Evolutionary conservation across 306 rosid species (phyloP).

Genomic region (Rosa lucieae): DNA sequence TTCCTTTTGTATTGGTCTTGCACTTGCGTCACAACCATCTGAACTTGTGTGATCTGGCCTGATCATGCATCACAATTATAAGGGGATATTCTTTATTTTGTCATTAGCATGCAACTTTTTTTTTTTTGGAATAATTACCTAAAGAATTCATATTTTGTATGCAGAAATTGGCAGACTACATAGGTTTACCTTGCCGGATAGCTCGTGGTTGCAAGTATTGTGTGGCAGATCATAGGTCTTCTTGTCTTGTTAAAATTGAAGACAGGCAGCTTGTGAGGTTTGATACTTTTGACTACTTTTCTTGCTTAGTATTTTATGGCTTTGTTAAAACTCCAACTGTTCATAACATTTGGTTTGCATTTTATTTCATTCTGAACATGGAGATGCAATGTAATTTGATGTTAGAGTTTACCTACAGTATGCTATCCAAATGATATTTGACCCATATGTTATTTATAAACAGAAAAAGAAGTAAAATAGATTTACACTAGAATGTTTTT

Average conservation of each 20-base stretch:
- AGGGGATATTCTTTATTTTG: not conserved
- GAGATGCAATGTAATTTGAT: not conserved
- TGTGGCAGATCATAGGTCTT: constrained; percentile 87
- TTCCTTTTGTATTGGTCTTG: not conserved
- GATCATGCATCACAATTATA: constrained; percentile 15
- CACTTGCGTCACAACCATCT: no score
- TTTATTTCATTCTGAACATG: constrained; percentile 2
- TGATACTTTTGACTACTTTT: constrained; percentile 23
- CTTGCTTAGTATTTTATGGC: constrained; percentile 5
- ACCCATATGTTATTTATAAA: not conserved
- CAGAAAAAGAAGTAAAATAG: not conserved
- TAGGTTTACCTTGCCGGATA: constrained; percentile 97
- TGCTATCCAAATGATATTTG: not conserved
- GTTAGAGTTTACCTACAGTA: not conserved
- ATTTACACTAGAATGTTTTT: not conserved
- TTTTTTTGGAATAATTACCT: not conserved
- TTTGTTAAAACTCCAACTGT: not conserved
- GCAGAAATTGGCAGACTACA: constrained; percentile 95
- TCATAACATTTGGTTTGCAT: not conserved
- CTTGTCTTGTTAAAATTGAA: constrained; percentile 88
- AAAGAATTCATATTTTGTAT: constrained; percentile 18
- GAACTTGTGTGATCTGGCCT: not conserved
- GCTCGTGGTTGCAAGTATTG: constrained; percentile 97
- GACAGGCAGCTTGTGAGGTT: constrained; percentile 69
- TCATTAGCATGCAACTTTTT: not conserved